Percentiles rank a stretch among this genome's conserved stretches.
Evolutionary conservation across 192 early-diverging fungal species (phyloP).

Genomic region (Gigaspora rosea): DNA sequence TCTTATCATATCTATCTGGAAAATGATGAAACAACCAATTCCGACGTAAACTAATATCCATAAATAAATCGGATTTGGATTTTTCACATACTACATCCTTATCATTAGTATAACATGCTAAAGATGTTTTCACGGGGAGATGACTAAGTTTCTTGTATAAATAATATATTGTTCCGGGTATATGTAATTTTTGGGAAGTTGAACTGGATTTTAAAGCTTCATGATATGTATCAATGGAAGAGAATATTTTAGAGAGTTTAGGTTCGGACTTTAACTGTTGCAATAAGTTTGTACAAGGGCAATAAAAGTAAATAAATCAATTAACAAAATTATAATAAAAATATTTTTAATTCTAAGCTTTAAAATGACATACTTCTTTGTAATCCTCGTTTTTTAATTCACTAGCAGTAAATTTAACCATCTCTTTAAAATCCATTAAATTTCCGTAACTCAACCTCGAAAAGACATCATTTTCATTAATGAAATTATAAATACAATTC

Average conservation of each 20-base stretch:
- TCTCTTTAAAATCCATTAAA: constrained; percentile 46
- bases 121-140: constrained; percentile 29
- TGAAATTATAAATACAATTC: constrained; percentile 39
- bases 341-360: not conserved
- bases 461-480: constrained; percentile 48
- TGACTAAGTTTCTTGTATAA: constrained; percentile 39
- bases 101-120: constrained; percentile 43
- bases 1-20: constrained; percentile 46
- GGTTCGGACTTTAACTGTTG: constrained; percentile 5
- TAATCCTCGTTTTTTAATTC: constrained; percentile 42
- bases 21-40: constrained; percentile 51
- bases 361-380: not conserved
- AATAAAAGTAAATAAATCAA: not conserved
- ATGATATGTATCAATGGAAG: constrained; percentile 23
- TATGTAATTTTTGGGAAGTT: constrained; percentile 24
- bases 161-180: constrained; percentile 42
- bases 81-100: constrained; percentile 44
- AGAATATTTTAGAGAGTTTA: not conserved
- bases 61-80: constrained; percentile 40
- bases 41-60: constrained; percentile 36
- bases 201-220: not conserved
- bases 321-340: not conserved
- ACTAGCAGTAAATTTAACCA: constrained; percentile 45
- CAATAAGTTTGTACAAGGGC: not conserved
- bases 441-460: constrained; percentile 44